Conservation (phyloP, 139 green algal genomes). For the Haematococcus sp. region DNA sequence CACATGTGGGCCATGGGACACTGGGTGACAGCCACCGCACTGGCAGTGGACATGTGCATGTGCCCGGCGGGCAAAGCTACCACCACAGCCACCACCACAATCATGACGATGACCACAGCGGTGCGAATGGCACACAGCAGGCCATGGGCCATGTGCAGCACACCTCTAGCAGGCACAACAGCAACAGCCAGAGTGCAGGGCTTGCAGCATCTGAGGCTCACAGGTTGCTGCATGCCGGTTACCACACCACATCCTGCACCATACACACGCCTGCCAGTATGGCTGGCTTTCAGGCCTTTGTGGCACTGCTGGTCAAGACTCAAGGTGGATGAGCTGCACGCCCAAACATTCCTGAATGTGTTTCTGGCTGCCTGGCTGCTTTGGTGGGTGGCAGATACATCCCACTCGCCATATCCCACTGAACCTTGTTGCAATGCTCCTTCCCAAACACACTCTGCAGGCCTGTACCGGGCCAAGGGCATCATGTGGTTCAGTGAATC, state of each 20-base stretch:
- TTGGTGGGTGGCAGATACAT: no score
- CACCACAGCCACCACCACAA: background rate
- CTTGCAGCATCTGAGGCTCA: background rate
- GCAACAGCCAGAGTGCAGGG: background rate
- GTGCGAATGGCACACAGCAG: no score
- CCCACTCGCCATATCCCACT: no score
- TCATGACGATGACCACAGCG: background rate
- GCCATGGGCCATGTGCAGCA: no score
- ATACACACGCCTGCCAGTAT: slow-evolving; percentile 14
- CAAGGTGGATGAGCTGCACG: background rate
- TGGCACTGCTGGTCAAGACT: background rate
- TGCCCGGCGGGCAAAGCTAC: background rate
- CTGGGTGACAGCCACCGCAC: no score
- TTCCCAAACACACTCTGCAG: slow-evolving; percentile 11
- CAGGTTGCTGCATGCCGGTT: slow-evolving; percentile 13
- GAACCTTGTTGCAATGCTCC: no score
- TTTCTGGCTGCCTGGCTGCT: no score
- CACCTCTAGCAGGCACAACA: background rate
- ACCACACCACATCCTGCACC: slow-evolving; percentile 14
- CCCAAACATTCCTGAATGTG: background rate
- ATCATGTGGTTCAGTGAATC: slow-evolving; percentile 38
- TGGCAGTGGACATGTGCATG: no score
- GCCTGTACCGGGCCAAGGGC: slow-evolving; percentile 42
- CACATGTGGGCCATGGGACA: background rate
- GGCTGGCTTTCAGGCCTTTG: slow-evolving; percentile 22